Evolutionary conservation across 139 green algal genomes (phyloP), one percentile per base, ranked within the genome.

Genomic region (Coccomyxa sp.): DNA sequence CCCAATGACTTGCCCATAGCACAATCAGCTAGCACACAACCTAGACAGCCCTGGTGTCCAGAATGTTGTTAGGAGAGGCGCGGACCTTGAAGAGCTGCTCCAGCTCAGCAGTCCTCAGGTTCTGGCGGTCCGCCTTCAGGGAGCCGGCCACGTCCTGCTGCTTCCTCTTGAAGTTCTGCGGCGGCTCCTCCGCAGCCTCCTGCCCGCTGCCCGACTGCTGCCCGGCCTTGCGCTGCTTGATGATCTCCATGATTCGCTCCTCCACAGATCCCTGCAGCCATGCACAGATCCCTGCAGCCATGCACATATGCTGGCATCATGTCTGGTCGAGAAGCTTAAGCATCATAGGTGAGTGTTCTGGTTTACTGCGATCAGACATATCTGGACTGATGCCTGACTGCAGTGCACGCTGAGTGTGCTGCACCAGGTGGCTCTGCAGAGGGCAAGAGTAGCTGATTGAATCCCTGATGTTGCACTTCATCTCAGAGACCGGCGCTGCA

Each of bases 161-260:
- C 18, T 41, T 31, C 54, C 77, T 64, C 8, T 64, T 31, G 5
- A 12, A 9, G n/a, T 14, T 58, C 22, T 29, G 39, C 7, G 44
- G 58, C 36, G 37, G 39, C 27, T 39, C 24, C 31, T 34, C 35
- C 38, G 39, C 35, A n/a, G 38, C 38, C 27, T 41, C 68, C 55
- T 31, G 72, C 50, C n/a, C 44, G 37, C 40, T 73, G 16, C 12
- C 50, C 44, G 39, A n/a, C 39, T 38, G 68, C 35, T n/a, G 74
- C 55, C 73, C 81, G 12, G 27, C 37, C 12, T 76, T 54, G 54
- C 82, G 80, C 36, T 80, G 37, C 79, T 83, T 82, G 2, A 89
- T 80, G 68, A 94, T 75, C 79, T 93, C 81, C 81, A 93, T 90
- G 71, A 94, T 93, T 68, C 78, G 72, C 81, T 90, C 83, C 80